These are phyloP conservation scores for Neurospora sp. DNA, from an alignment of 495 filamentous ascomycete genomes.

Conservation along the genomic window DNA sequence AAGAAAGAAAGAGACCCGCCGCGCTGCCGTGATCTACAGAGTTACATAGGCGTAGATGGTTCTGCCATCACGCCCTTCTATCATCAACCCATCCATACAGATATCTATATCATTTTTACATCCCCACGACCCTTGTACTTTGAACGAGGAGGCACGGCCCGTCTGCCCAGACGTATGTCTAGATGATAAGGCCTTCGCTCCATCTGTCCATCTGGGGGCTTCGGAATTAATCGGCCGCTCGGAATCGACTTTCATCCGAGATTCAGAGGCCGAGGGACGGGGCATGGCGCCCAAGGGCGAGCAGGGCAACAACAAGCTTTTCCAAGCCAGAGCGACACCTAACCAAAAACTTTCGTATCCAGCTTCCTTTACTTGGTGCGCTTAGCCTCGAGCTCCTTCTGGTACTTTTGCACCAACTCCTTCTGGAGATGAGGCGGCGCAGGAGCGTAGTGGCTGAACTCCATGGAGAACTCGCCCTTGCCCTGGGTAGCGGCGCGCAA, in stretches of 20 bases:
- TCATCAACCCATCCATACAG: not conserved
- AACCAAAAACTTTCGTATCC: not conserved
- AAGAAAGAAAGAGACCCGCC: not conserved
- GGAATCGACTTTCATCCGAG: not conserved
- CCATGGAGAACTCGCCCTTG: slow-evolving; percentile 98
- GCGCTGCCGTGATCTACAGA: not conserved
- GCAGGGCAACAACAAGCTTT: not conserved
- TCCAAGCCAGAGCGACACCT: not conserved
- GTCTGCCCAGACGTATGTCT: not conserved
- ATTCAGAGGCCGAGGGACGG: not conserved
- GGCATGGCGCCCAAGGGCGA: not conserved
- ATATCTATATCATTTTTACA: not conserved
- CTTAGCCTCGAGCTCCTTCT: slow-evolving; percentile 73
- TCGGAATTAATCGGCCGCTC: not conserved
- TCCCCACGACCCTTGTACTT: not conserved
- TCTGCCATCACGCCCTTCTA: not conserved
- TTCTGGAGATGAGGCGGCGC: slow-evolving; percentile 87
- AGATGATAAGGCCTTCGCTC: not conserved
- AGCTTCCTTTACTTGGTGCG: slow-evolving; percentile 31
- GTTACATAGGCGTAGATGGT: not conserved
- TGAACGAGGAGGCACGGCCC: not conserved
- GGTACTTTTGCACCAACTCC: slow-evolving; percentile 78
- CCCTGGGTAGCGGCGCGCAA: slow-evolving; percentile 91
- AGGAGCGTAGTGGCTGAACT: slow-evolving; percentile 90
- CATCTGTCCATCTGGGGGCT: not conserved